These are phyloP conservation scores for Mycena metata DNA, from an alignment of 768 basidiomycete genomes.

Conservation along the genomic window DNA sequence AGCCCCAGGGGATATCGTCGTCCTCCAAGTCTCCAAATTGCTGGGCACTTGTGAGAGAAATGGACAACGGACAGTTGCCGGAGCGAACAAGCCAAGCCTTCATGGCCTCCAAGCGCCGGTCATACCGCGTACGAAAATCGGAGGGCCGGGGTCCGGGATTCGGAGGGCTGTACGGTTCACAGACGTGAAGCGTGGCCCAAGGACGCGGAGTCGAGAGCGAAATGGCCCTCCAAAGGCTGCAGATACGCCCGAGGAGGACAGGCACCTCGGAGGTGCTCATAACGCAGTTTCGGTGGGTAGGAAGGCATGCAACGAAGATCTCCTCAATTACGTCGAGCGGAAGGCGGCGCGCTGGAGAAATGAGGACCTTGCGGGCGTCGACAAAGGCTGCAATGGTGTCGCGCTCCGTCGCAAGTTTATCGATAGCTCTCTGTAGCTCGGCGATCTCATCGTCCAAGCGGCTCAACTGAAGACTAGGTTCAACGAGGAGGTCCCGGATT, in stretches of 20 bases:
- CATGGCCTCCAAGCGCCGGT: too few relatives aligned
- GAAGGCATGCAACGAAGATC: slow-evolving; percentile 24
- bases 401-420: slow-evolving; percentile 19
- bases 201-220: slow-evolving; percentile 13
- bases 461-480: slow-evolving; percentile 2
- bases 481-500: not conserved
- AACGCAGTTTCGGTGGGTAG: not conserved
- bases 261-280: slow-evolving; percentile 17
- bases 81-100: too few relatives aligned
- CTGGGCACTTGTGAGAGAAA: too few relatives aligned
- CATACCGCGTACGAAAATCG: too few relatives aligned
- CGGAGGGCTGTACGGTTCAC: too few relatives aligned
- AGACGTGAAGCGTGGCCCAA: too few relatives aligned
- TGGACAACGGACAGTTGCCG: too few relatives aligned
- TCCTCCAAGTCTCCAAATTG: too few relatives aligned
- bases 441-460: slow-evolving; percentile 24
- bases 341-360: slow-evolving; percentile 19
- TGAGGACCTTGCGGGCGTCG: not conserved
- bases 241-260: slow-evolving; percentile 13
- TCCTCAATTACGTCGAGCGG: slow-evolving; percentile 9
- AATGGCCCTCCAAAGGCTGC: slow-evolving; percentile 20
- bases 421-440: slow-evolving; percentile 8
- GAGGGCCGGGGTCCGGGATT: too few relatives aligned
- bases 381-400: slow-evolving; percentile 1
- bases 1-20: too few relatives aligned